Conservation (phyloP, 331 rosid genomes). For the Prunus yedoensis region DNA sequence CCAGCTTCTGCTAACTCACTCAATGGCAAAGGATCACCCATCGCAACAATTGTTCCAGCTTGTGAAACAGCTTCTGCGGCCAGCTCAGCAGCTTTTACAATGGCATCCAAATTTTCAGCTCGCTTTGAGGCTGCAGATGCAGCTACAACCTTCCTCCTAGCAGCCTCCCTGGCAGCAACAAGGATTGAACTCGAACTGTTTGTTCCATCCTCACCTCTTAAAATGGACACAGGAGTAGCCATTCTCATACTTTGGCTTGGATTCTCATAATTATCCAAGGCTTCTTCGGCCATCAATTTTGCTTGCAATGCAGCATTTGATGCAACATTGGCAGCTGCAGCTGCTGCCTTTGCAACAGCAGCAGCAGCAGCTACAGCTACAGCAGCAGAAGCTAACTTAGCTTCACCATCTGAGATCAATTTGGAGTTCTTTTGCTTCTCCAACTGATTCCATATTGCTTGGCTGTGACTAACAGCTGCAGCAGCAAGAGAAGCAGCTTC, state of each 20-base stretch:
- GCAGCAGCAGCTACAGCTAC: slow-evolving; percentile 90
- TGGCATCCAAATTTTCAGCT: slow-evolving; percentile 97
- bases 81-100: slow-evolving; percentile 96
- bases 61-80: slow-evolving; percentile 98
- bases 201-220: slow-evolving; percentile 67
- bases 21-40: slow-evolving; percentile 79
- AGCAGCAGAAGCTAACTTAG: slow-evolving; percentile 87
- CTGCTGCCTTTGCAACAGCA: slow-evolving; percentile 94
- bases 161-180: slow-evolving; percentile 79
- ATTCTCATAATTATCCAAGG: slow-evolving; percentile 50
- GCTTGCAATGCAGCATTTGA: slow-evolving; percentile 97
- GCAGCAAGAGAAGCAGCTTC: slow-evolving; percentile 78
- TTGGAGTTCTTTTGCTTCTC: slow-evolving; percentile 72
- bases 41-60: slow-evolving; percentile 88
- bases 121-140: slow-evolving; percentile 91
- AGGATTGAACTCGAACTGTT: slow-evolving; percentile 67
- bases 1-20: slow-evolving; percentile 66
- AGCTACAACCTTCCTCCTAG: slow-evolving; percentile 83
- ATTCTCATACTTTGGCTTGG: slow-evolving; percentile 42
- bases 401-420: slow-evolving; percentile 63
- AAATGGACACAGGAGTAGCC: slow-evolving; percentile 70
- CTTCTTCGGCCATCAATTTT: slow-evolving; percentile 92
- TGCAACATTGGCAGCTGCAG: slow-evolving; percentile 97
- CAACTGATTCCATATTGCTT: slow-evolving; percentile 85
- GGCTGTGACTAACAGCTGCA: slow-evolving; percentile 78